Evolutionary conservation across 371 early-diverging fungal species (phyloP).

Genomic region (Cokeromyces recurvatus): DNA sequence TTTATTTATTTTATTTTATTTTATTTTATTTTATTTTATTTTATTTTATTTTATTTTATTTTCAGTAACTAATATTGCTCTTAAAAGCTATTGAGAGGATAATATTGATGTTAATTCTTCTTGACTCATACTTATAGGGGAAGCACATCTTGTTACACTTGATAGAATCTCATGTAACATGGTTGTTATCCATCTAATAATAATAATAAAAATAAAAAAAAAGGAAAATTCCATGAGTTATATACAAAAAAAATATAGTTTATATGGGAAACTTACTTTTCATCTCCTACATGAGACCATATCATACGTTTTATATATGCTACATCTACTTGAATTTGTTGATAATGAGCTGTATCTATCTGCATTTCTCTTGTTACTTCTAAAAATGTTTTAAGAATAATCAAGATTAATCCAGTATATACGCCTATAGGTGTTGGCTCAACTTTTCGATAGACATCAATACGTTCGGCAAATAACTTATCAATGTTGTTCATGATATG

Average conservation of each 20-base stretch:
- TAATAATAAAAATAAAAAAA: neutral
- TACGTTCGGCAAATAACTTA: constrained; percentile 64
- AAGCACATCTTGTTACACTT: constrained; percentile 28
- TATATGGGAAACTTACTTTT: constrained; percentile 42
- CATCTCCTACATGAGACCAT: constrained; percentile 36
- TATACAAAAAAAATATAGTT: no score
- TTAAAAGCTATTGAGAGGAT: no score
- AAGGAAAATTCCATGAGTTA: constrained; percentile 1
- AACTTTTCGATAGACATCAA: constrained; percentile 57
- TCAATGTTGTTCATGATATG: constrained; percentile 60
- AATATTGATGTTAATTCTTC: constrained; percentile 9
- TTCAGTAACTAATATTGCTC: neutral
- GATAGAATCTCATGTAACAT: constrained; percentile 56
- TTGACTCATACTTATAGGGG: constrained; percentile 8
- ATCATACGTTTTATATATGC: constrained; percentile 48
- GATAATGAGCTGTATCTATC: constrained; percentile 41
- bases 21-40: no score
- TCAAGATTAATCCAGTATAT: constrained; percentile 46
- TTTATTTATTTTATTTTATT: no score
- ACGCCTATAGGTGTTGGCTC: constrained; percentile 52
- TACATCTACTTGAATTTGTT: constrained; percentile 58
- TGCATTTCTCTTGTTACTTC: constrained; percentile 51
- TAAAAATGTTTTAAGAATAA: constrained; percentile 57
- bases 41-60: no score
- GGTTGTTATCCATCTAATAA: constrained; percentile 39